Base-by-base conservation (phyloP, 176 grass and related monocot species). In the Musa beccarii region DNA sequence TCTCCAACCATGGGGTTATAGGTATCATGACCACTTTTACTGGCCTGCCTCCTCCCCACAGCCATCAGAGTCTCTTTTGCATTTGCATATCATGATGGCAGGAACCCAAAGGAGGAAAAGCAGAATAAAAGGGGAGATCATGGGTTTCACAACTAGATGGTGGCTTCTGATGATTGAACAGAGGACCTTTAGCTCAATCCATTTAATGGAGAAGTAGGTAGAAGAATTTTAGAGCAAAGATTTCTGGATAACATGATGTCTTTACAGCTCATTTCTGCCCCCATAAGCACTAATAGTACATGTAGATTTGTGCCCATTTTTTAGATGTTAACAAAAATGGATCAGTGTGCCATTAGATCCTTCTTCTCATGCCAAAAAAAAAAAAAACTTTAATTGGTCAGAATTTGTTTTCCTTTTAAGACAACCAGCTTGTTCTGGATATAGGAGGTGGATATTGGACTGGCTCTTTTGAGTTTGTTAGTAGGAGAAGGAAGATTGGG, bases 151-250 rank as follows among this genome's bases (percentile, higher is more conserved):
- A 43, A 43, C 34, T 43, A 43, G 34, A 43, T 43, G 34, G 34
- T 43, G 34, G 34, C 34, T 43, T 43, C 34, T 43, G 57, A 61
- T 61, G 57, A 61, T 61, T 61, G 57, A 61, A 20, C 17, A 61
- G 57, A n/a, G 57, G 57, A 61, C 57, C n/a, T 61, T 61, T 61
- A 61, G 17, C 57, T 61, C 57, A 61, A 61, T 61, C 57, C 57
- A 61, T 19, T 61, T 61, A 61, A 61, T 61, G 57, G 57, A 61
- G 6, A 19, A 61, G 57, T 61, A 21, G 57, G 57, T 61, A 17
- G 14, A 61, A n/a, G 57, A 61, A 61, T 61, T 61, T 61, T 61
- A 61, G n/a, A 61, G 57, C 57, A 61, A 14, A 7, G 14, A 61
- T n/a, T 61, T 61, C 16, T 61, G 57, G 57, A 61, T 61, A 61